Evolutionary conservation across 495 filamentous ascomycete species (phyloP), one percentile per base, ranked within the genome.

Genomic region (Podospora appendiculata): DNA sequence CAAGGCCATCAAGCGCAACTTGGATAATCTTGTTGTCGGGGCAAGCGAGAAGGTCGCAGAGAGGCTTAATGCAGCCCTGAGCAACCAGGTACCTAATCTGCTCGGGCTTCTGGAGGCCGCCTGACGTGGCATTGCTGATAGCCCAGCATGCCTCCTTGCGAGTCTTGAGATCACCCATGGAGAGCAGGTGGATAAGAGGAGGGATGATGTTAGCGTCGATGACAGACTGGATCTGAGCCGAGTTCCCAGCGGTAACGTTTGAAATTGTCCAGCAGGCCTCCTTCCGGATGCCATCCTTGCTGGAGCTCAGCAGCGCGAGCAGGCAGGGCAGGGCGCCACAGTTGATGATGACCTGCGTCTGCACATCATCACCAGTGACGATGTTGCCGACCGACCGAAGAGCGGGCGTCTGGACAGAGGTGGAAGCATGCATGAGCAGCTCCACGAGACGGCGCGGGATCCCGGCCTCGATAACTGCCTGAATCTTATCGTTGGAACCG

Each of bases 1-100:
- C 94, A 51, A 99, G 77, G 45, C 94, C 94, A 62, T 99, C 94
- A 32, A 99, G 82, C 58, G 94, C 94, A 62, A 99, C 94, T 68
- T 99, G 94, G 60, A 99, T 97, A 67, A 99, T 99, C 82, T 99
- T 99, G 74, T 99, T 99, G 71, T 99, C 94, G 12, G 95, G 94
- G 78, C 94, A 97, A 39, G 83, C 86, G 16, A 99, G 81, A 16
- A 99, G 84, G 58, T 99, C 94, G 70, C 94, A 99, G 36, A 99
- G 82, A 0, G 94, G 94, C 75, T 89, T 95, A 74, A 99, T 97
- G 78, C 89, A 95, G 47, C 94, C 94, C 66, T 91, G 85, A 8
- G 80, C 68, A 44, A 99, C 94, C 47, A 99, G 79, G 62, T 95
- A 97, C 51, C 94, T 80, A 56, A 99, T 99, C 74, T 99, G 94